These are phyloP conservation scores for Cladosporium phlei DNA, from an alignment of 2,329 filamentous ascomycete genomes.

Conservation along the genomic window DNA sequence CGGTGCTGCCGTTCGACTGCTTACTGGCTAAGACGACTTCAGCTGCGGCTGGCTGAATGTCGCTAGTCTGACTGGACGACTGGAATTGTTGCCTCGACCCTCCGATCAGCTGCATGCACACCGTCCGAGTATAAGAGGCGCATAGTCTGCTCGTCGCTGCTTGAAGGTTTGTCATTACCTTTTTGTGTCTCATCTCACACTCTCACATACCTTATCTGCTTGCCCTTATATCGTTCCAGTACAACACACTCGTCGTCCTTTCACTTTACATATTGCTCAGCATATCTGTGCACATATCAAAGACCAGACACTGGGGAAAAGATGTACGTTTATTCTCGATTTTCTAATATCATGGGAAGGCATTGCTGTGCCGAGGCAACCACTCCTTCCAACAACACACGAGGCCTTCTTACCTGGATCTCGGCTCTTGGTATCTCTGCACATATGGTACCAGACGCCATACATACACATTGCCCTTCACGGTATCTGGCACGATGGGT, in stretches of 20 bases:
- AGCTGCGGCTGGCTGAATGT: constrained; percentile 13
- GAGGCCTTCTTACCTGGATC: not conserved
- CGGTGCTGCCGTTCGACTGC: constrained; percentile 1
- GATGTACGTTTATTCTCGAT: not conserved
- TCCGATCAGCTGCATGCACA: not conserved
- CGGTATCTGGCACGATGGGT: not conserved
- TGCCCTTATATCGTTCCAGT: too few relatives aligned
- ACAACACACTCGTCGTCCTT: too few relatives aligned
- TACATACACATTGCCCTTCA: too few relatives aligned
- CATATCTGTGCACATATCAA: not conserved
- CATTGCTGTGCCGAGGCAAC: too few relatives aligned
- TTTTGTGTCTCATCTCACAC: not conserved
- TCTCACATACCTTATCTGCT: too few relatives aligned
- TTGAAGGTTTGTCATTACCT: constrained; percentile 7
- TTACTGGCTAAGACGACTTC: constrained; percentile 8
- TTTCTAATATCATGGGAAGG: too few relatives aligned
- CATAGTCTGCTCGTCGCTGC: constrained; percentile 2
- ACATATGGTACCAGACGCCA: not conserved
- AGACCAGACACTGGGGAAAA: too few relatives aligned
- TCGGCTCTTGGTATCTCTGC: not conserved
- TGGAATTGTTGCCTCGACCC: too few relatives aligned
- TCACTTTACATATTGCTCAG: too few relatives aligned
- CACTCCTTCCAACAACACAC: constrained; percentile 1
- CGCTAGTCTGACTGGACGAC: constrained; percentile 2
- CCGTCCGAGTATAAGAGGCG: constrained; percentile 5